Conservation (phyloP, 768 basidiomycete species). For the Leucosporidium scottii region DNA sequence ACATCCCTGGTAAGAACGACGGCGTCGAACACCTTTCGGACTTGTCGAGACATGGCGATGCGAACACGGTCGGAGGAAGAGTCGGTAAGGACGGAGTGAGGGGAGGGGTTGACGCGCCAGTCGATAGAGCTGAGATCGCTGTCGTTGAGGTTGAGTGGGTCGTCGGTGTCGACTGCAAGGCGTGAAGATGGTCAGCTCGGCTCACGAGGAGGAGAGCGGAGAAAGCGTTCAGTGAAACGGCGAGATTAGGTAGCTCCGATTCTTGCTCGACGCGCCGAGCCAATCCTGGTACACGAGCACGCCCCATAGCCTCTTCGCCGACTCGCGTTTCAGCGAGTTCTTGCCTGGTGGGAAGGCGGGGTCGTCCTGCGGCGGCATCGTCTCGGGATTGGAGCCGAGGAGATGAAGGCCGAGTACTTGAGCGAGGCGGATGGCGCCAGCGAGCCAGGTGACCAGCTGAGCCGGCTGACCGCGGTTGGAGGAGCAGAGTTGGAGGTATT, state of each 20-base stretch:
- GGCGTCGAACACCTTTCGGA: constrained; percentile 30
- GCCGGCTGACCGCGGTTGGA: constrained; percentile 23
- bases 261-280: constrained; percentile 26
- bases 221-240: constrained; percentile 17
- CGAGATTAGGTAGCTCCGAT: constrained; percentile 22
- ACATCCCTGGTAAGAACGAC: constrained; percentile 19
- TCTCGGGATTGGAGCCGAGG: constrained; percentile 29
- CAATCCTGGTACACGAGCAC: constrained; percentile 34
- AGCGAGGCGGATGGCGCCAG: constrained; percentile 22
- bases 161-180: constrained; percentile 27
- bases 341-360: constrained; percentile 28
- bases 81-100: constrained; percentile 29
- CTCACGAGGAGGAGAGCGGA: no score
- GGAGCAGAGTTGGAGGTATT: constrained; percentile 33
- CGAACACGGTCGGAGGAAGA: constrained; percentile 29
- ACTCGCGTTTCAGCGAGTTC: constrained; percentile 31
- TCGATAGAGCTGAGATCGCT: constrained; percentile 23
- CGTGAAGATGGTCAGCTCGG: neutral
- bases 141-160: constrained; percentile 32
- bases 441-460: constrained; percentile 30
- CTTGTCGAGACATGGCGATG: constrained; percentile 31
- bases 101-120: constrained; percentile 11
- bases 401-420: constrained; percentile 25
- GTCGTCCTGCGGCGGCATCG: constrained; percentile 31
- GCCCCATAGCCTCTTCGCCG: constrained; percentile 29